These are phyloP conservation scores for Podospora bellae-mahoneyi DNA, from an alignment of 495 filamentous ascomycete species.

Conservation along the genomic window DNA sequence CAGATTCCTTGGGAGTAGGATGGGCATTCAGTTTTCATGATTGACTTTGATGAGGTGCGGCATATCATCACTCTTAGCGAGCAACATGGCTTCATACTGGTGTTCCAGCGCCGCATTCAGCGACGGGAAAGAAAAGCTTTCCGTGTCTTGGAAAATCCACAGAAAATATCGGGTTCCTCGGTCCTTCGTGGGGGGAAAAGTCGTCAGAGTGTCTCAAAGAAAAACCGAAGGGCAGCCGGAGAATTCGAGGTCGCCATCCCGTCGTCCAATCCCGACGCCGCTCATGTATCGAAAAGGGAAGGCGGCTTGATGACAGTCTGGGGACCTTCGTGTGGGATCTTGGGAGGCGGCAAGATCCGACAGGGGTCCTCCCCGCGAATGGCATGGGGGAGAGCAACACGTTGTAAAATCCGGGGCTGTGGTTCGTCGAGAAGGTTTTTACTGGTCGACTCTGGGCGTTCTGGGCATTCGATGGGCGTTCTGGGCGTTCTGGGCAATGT, in stretches of 20 bases:
- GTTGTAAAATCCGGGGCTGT: slow-evolving; percentile 15
- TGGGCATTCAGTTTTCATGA: not conserved
- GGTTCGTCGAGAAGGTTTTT: slow-evolving; percentile 15
- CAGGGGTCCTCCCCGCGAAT: slow-evolving; percentile 24
- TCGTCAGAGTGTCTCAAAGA: not conserved
- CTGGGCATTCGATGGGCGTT: slow-evolving; percentile 1
- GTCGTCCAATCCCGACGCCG: slow-evolving; percentile 4
- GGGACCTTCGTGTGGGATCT: slow-evolving; percentile 8
- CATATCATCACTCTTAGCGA: not conserved
- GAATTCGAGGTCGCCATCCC: not conserved
- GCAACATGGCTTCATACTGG: not conserved
- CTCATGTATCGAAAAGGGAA: not conserved
- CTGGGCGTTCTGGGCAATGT: not conserved
- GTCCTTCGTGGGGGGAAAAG: not conserved
- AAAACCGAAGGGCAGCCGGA: not conserved
- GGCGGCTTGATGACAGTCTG: not conserved
- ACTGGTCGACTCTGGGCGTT: not conserved
- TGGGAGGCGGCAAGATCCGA: not conserved
- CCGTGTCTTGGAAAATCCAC: not conserved
- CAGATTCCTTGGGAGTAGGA: not conserved
- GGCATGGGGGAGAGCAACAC: slow-evolving; percentile 10
- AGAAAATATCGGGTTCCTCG: not conserved
- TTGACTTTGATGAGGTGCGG: not conserved
- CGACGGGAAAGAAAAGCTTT: not conserved
- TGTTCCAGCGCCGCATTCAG: not conserved